These are phyloP conservation scores for Aegilops longissima DNA, from an alignment of 176 grass and related monocot species.

Conservation along the genomic window DNA sequence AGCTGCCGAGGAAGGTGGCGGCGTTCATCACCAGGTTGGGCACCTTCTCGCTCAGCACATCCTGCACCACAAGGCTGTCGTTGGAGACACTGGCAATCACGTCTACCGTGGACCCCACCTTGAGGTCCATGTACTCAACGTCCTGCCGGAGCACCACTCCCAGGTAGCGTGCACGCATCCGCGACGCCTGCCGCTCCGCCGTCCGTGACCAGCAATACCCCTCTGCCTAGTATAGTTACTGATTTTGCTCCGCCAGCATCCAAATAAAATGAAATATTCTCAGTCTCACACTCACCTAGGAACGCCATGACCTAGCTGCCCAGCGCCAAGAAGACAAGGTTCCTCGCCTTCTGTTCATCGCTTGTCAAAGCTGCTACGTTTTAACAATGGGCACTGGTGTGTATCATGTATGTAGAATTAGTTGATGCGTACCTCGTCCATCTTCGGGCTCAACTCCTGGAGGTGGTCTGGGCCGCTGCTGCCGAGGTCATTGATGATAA, in stretches of 20 bases:
- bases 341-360: conserved; percentile 41
- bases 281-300: conserved; percentile 41
- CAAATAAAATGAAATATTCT: neutral
- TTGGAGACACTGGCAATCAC: conserved; percentile 94
- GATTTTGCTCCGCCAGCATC: neutral
- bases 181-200: conserved; percentile 71
- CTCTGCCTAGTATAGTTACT: conserved; percentile 24
- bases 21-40: conserved; percentile 94
- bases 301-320: conserved; percentile 62
- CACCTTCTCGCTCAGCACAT: conserved; percentile 87
- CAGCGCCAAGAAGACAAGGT: conserved; percentile 60
- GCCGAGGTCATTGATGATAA: conserved; percentile 74
- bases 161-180: conserved; percentile 79
- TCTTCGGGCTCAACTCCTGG: neutral
- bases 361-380: too few species aligned
- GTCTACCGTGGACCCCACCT: conserved; percentile 62
- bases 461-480: neutral
- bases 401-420: too few species aligned
- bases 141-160: conserved; percentile 86
- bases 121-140: conserved; percentile 95
- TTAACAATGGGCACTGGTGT: too few species aligned
- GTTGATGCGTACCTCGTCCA: conserved; percentile 43
- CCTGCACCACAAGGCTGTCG: conserved; percentile 88
- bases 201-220: conserved; percentile 80
- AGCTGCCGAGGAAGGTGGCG: conserved; percentile 70